Base-by-base conservation (phyloP, 1,284 basidiomycete genomes). In the Singerocomus inundabilis region DNA sequence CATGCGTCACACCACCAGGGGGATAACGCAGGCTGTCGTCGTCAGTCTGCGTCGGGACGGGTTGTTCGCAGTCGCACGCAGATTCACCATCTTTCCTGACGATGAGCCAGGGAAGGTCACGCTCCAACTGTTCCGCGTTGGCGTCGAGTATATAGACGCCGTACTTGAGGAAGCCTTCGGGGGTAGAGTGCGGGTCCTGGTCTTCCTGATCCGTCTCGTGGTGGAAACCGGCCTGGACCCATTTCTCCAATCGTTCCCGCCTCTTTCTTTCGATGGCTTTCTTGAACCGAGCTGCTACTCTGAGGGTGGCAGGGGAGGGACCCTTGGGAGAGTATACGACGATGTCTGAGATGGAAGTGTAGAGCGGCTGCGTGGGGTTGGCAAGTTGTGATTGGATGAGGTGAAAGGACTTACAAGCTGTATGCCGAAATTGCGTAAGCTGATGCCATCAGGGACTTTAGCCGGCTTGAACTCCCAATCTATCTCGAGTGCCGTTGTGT, bases 371-470 rank as follows among this genome's bases (percentile, higher is more conserved):
- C 13, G 31, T 29, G 57, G 39, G 12, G 51, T 62, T 36, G 34
- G 32, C 16, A 37, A 30, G 34, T 25, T 28, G 32, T 18, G 38
- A 49, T 33, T 10, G 7, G 30, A 38, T 2, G n/a, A 46, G 32
- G 32, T 1, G 33, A 50, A 2, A 16, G 32, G 26, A 81, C 87
- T 74, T 66, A 89, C 87, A 60, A 87, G 79, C 66, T 91, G 89
- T 56, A 89, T 88, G 39, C 88, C 88, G 68, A 91, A 91, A 71
- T 91, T 91, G 57, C 88, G 72, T 58, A 88, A 70, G 55, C 82
- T 85, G 51, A 89, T 88, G 13, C 88, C 85, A 54, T 85, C 81
- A 5, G 89, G 86, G 45, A 89, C 82, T 46, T 75, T 74, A 13
- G 79, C 76, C 28, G 84, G 80, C 35, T 83, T 74, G 56, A 90